Evolutionary conservation across 306 rosid species (phyloP), one percentile per base, ranked within the genome.

Genomic region (Trichosanthes truncata): DNA sequence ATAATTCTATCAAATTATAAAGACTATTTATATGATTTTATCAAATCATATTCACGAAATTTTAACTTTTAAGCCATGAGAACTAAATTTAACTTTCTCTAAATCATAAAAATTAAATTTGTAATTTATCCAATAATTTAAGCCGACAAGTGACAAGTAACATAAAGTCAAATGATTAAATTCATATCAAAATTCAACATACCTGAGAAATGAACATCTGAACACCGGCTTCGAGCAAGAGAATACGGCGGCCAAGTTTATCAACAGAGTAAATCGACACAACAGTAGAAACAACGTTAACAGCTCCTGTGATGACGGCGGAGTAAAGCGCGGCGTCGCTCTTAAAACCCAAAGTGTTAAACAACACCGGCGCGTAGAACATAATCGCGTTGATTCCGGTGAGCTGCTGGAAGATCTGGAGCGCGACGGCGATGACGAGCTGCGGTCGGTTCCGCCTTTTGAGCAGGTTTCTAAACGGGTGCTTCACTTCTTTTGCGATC

Each of bases 381-480:
- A 92, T 92, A 35, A 94, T 94, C 0, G 97, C 98, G n/a, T 94
- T 94, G 89, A 94, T 94, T 13, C 98, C 98, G 0, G 98, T 95
- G 56, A 80, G 80, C 87, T 92, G 97, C 76, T 95, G 98, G 89
- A 95, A 95, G 41, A 95, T 80, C 97, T 94, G 92, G 8, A 94
- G 62, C 26, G 89, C 82, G n/a, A 89, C 79, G 14, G 97, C 87
- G 75, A 94, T 92, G 80, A 92, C 12, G 0, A 94, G 88, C 51
- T 89, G 98, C 14, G 98, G 98, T 3, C 90, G 87, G 80, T 91
- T 94, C 9, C 79, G 81, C 6, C 89, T 92, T 51, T 85, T 78
- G 66, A 94, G 82, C 17, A 94, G 84, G 76, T 92, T 92, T 59
- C 89, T 85, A 63, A 94, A 92, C 0, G 98, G 98, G 74, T 94